Percentiles rank a stretch among this genome's conserved stretches.
These are phyloP conservation scores for Talaromyces sp. DNA, from an alignment of 2,329 filamentous ascomycete genomes.

Conservation along the genomic window DNA sequence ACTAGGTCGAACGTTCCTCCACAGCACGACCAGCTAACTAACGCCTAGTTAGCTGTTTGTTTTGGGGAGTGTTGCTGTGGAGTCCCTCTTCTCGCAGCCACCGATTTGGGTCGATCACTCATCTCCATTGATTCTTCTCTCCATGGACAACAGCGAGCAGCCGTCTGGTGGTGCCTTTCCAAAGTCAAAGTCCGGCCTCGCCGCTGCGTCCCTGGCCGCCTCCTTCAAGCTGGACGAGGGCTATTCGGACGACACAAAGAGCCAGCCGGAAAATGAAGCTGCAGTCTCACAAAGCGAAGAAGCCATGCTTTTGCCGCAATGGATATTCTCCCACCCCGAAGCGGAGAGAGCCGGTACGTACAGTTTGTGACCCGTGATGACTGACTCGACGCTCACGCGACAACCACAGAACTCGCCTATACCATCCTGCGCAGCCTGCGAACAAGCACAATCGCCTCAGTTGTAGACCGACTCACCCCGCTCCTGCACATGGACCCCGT, in stretches of 20 bases:
- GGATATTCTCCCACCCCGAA: constrained; percentile 51
- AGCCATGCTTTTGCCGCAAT: constrained; percentile 47
- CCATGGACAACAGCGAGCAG: not conserved
- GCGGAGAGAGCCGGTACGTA: constrained; percentile 50
- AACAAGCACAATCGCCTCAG: constrained; percentile 71
- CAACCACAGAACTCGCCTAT: constrained; percentile 67
- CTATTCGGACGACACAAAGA: constrained; percentile 71
- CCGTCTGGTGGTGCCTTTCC: constrained; percentile 21
- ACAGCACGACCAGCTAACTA: not conserved
- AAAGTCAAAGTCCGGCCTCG: constrained; percentile 17
- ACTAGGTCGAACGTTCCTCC: not conserved
- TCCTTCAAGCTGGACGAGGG: constrained; percentile 71
- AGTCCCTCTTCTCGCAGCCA: not conserved
- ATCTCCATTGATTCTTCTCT: not conserved
- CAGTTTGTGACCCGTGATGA: not conserved
- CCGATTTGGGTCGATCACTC: not conserved
- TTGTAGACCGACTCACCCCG: constrained; percentile 74
- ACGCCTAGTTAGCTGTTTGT: not conserved
- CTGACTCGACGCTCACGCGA: constrained; percentile 2
- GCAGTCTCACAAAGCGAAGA: constrained; percentile 31
- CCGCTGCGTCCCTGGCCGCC: constrained; percentile 25
- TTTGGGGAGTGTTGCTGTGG: not conserved
- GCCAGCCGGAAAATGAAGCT: constrained; percentile 37
- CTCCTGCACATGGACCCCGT: constrained; percentile 92
- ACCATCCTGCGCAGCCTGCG: constrained; percentile 71